phyloP scores from a whole-genome alignment of 2,329 filamentous ascomycete species.

The Aspergillus sp. region DNA sequence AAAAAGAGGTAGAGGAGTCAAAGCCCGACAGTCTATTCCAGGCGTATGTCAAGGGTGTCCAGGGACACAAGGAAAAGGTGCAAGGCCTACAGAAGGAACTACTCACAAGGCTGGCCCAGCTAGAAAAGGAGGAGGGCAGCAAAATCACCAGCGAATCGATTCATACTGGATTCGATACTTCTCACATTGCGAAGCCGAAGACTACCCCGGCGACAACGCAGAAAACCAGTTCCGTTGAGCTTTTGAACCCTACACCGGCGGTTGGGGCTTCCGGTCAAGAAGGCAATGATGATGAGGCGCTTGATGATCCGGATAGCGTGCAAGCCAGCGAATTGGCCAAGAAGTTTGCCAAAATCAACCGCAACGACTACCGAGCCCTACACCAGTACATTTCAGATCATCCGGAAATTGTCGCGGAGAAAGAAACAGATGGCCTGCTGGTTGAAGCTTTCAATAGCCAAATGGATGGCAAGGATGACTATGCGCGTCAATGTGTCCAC shows the following conservation, averaged over 20 bases:
- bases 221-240: conserved; percentile 60
- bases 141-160: conserved; percentile 95
- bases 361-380: conserved; percentile 73
- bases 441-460: conserved; percentile 91
- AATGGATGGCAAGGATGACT: conserved; percentile 74
- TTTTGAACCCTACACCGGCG: conserved; percentile 69
- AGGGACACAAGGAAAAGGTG: conserved; percentile 77
- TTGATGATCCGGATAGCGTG: conserved; percentile 71
- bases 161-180: conserved; percentile 88
- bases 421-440: conserved; percentile 86
- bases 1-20: conserved; percentile 75
- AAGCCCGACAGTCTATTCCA: conserved; percentile 72
- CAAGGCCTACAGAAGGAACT: conserved; percentile 77
- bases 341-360: conserved; percentile 77
- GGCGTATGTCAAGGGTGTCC: conserved; percentile 78
- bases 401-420: conserved; percentile 77
- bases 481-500: conserved; percentile 85
- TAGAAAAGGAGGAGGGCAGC: conserved; percentile 80
- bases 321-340: conserved; percentile 78
- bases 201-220: conserved; percentile 51
- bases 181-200: conserved; percentile 70
- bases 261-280: conserved; percentile 50
- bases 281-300: conserved; percentile 52
- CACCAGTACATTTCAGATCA: conserved; percentile 79
- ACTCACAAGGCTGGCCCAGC: conserved; percentile 71